Conservation (phyloP, 495 filamentous ascomycete genomes). For the Penicillium paxilli region DNA sequence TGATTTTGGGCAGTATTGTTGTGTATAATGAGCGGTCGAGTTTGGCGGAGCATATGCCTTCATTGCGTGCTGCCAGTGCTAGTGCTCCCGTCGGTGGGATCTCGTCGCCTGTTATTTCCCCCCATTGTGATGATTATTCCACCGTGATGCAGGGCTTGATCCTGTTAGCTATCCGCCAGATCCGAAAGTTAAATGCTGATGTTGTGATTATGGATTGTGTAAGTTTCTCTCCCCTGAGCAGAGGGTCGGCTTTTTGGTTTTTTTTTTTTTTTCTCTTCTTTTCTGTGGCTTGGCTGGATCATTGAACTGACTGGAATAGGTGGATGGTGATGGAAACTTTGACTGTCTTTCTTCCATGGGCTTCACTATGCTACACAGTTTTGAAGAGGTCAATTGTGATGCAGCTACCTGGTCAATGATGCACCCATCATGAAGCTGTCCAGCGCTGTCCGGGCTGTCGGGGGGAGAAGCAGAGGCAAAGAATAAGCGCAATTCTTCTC, state of each 20-base stretch:
- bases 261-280: too few relatives aligned
- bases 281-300: too few relatives aligned
- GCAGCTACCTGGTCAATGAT: conserved; percentile 67
- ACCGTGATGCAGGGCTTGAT: conserved; percentile 78
- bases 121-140: conserved; percentile 65
- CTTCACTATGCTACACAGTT: conserved; percentile 71
- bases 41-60: conserved; percentile 69
- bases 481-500: conserved; percentile 2
- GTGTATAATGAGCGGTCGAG: conserved; percentile 69
- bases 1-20: conserved; percentile 78
- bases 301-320: conserved; percentile 44
- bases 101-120: conserved; percentile 75
- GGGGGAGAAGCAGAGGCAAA: too few relatives aligned
- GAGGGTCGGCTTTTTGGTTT: too few relatives aligned
- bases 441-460: too few relatives aligned
- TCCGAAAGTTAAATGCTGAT: conserved; percentile 70
- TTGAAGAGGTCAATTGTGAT: conserved; percentile 78
- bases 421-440: conserved; percentile 34
- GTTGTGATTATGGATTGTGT: conserved; percentile 77
- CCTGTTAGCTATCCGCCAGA: conserved; percentile 77
- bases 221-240: conserved; percentile 31
- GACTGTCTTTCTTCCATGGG: conserved; percentile 75
- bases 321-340: conserved; percentile 68
- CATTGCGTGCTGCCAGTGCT: conserved; percentile 49
- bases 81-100: conserved; percentile 65